Evolutionary conservation across 148 eudicot genomes (phyloP), one percentile per base, ranked within the genome.

Genomic region (Vaccinium macrocarpon): DNA sequence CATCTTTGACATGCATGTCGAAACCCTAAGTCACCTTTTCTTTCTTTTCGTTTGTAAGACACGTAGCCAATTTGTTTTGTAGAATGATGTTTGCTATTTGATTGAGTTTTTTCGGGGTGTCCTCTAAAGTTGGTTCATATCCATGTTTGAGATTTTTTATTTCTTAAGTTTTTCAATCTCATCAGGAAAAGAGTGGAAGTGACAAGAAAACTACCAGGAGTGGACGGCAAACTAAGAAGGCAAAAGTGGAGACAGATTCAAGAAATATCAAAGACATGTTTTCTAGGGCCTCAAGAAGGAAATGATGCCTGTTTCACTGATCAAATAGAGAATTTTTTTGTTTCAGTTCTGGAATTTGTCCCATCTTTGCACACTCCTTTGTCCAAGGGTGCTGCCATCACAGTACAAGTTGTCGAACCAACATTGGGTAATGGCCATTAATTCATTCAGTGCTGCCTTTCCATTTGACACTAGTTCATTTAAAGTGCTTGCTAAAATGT

Each of bases 191-290:
- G 80, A 86, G 51, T 80, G 90, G 82, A 48, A 79, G 51, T 10
- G 93, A 93, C 51, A 93, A 93, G 91, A 95, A 87, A 85, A 84
- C 84, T 76, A 86, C 86, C 56, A 87, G 88, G 91, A 84, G 81
- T 9, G 88, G 86, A 8, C 91, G 89, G 88, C 98, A 90, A 84
- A 86, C 85, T 42, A 97, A 97, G 85, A 97, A 95, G 91, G 86
- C 89, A 84, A 97, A 93, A 87, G 84, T 90, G 49, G 99, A 95
- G 91, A 93, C 88, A 27, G 87, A 93, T 86, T 94, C 98, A 57
- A 89, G 80, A 29, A 97, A 89, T 85, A 97, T 97, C 78, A 95
- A 86, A 88, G 98, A 95, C 82, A 97, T 97, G 99, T 97, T 97
- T 81, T 21, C 85, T 42, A 89, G 94, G 88, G 99, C 94, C 72